Conservation (phyloP, 257 asterid genomes). For the Lycium barbarum region DNA sequence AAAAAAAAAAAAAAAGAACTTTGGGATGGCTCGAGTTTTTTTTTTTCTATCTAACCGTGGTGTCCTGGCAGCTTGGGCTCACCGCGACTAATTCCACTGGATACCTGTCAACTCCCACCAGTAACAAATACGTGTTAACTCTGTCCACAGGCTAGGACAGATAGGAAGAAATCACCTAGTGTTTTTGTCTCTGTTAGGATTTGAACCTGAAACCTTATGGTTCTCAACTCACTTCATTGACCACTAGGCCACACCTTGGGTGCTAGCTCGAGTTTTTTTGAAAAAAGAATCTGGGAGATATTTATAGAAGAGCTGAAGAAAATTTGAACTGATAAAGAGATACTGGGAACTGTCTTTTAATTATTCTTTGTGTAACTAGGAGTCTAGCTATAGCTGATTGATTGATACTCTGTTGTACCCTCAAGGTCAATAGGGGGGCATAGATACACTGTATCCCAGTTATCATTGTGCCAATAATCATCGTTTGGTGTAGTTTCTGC, state of each 20-base stretch:
- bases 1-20: no score
- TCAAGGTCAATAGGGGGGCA: background rate
- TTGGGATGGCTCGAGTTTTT: background rate
- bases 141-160: no score
- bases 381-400: conserved; percentile 1
- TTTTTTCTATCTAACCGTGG: no score
- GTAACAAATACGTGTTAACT: no score
- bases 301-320: background rate
- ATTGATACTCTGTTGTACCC: background rate
- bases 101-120: no score
- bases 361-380: background rate
- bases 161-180: no score
- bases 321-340: background rate
- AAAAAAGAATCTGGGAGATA: background rate
- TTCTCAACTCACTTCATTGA: no score
- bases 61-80: no score
- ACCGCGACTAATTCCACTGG: no score
- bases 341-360: background rate
- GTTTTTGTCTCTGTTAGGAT: no score
- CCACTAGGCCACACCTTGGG: no score
- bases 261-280: background rate
- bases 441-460: background rate
- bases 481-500: background rate
- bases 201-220: no score
- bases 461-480: background rate